Percentiles rank a stretch among this genome's conserved stretches.
phyloP scores from a whole-genome alignment of 345 rosid genomes.

The Eucalyptus lansdowneana region DNA sequence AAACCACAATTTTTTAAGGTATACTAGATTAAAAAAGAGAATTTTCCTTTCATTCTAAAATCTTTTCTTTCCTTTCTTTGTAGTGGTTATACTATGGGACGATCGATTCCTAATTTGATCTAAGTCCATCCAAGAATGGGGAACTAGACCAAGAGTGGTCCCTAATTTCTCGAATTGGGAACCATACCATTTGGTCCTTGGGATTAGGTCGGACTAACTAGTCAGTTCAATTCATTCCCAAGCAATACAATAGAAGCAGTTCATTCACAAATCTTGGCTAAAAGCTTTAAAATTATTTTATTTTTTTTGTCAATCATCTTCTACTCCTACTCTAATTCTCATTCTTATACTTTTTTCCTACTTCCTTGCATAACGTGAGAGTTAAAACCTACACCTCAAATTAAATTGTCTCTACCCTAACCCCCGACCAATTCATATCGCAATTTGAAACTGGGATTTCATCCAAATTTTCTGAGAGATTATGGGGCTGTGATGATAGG shows the following conservation, averaged over 20 bases:
- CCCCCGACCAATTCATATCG: accelerated
- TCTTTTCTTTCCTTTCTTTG: no score
- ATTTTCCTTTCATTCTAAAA: no score
- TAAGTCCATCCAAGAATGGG: background rate
- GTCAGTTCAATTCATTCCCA: accelerated
- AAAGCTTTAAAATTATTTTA: background rate
- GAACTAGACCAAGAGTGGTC: accelerated
- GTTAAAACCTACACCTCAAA: no score
- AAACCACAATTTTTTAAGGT: no score
- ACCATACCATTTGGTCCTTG: background rate
- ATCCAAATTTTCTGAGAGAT: background rate
- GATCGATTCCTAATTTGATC: accelerated
- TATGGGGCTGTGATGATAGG: background rate
- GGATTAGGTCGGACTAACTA: accelerated
- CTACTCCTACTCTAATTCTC: no score
- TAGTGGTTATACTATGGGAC: accelerated
- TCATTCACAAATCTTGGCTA: background rate
- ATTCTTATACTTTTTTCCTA: no score
- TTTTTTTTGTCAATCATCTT: no score
- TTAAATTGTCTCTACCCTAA: no score
- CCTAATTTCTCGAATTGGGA: accelerated
- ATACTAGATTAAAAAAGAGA: no score
- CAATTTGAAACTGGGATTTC: background rate
- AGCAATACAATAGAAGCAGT: background rate
- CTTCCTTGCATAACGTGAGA: no score